A percentile compares a stretch with the other conserved stretches of the same genome.
These are phyloP conservation scores for Eucommia ulmoides DNA, from an alignment of 257 asterid species.

Conservation along the genomic window DNA sequence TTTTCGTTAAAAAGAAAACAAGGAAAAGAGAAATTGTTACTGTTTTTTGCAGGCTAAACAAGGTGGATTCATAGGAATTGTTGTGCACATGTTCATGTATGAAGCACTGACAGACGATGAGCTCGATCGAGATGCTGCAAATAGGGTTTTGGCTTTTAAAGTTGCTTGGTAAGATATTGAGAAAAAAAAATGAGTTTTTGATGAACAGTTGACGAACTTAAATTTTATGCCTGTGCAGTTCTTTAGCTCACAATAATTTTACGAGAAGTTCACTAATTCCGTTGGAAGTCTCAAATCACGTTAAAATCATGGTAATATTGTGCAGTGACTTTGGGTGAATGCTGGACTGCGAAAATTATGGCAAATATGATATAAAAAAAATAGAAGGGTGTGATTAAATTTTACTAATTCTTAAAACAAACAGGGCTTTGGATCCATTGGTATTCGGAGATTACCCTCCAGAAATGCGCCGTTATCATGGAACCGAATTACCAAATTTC, in stretches of 20 bases:
- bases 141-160: conserved; percentile 51
- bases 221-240: not conserved
- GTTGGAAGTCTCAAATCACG: no score
- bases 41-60: conserved; percentile 26
- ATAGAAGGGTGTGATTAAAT: not conserved
- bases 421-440: conserved; percentile 57
- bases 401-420: not conserved
- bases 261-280: not conserved
- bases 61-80: conserved; percentile 44
- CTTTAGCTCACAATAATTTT: not conserved
- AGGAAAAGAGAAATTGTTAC: not conserved
- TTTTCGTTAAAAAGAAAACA: not conserved
- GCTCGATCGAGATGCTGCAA: conserved; percentile 48
- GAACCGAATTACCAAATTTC: conserved; percentile 43
- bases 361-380: not conserved
- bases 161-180: conserved; percentile 46
- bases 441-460: conserved; percentile 65
- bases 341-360: no score
- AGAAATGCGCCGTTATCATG: conserved; percentile 59
- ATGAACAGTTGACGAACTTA: not conserved
- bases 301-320: no score
- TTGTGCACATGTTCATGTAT: conserved; percentile 36
- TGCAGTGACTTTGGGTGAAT: no score
- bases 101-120: conserved; percentile 32
- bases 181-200: not conserved